Conservation (phyloP, 2,329 filamentous ascomycete species). For the Neoscytalidium dimidiatum region DNA sequence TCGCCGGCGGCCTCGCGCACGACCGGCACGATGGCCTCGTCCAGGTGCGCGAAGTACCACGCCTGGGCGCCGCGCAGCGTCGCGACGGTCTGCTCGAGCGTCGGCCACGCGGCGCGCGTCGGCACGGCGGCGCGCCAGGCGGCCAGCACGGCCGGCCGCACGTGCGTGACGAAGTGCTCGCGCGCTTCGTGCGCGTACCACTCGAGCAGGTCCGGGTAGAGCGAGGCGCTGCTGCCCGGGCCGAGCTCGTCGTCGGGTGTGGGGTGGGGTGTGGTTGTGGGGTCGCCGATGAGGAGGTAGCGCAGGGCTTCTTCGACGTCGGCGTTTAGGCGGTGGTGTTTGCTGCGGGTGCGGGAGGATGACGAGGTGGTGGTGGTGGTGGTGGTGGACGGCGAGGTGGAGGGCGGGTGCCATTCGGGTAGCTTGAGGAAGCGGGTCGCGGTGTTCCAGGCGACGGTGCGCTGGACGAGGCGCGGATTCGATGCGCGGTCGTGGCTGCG, state of each 20-base stretch:
- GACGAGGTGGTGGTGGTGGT: constrained; percentile 25
- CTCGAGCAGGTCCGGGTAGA: constrained; percentile 36
- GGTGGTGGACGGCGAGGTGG: constrained; percentile 23
- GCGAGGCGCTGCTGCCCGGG: neutral
- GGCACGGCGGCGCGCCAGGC: constrained; percentile 33
- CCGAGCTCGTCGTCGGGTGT: constrained; percentile 22
- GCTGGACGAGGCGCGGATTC: constrained; percentile 27
- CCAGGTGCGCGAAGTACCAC: constrained; percentile 39
- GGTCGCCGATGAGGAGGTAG: constrained; percentile 37
- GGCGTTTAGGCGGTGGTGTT: constrained; percentile 23
- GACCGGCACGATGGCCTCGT: constrained; percentile 36
- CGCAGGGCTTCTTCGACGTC: constrained; percentile 39
- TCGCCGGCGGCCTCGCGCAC: constrained; percentile 37
- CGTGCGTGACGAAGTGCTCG: constrained; percentile 41
- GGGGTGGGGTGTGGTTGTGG: constrained; percentile 19
- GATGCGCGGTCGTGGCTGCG: constrained; percentile 36
- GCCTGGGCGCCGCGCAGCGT: constrained; percentile 39
- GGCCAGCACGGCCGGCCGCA: constrained; percentile 31
- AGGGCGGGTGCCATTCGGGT: constrained; percentile 24
- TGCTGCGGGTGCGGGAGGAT: constrained; percentile 23
- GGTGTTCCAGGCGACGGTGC: constrained; percentile 47
- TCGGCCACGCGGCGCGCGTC: constrained; percentile 28
- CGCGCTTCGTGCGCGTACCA: constrained; percentile 50
- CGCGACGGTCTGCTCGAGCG: constrained; percentile 39
- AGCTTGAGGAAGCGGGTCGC: constrained; percentile 47